These are phyloP conservation scores for Canavalia gladiata DNA, from an alignment of 306 rosid genomes.

Conservation along the genomic window DNA sequence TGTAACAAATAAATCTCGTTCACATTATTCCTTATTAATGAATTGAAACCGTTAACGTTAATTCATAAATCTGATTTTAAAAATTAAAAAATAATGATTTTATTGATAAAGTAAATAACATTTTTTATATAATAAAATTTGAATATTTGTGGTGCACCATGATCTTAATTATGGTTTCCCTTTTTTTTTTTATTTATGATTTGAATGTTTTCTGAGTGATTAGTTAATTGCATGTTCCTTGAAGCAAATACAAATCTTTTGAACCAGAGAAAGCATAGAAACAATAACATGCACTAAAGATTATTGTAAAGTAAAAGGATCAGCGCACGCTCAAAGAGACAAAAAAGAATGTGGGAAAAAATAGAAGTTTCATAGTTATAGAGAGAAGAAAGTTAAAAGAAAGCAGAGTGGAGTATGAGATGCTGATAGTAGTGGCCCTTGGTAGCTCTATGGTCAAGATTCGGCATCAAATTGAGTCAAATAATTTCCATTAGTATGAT, in stretches of 20 bases:
- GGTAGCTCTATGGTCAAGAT: slow-evolving; percentile 50
- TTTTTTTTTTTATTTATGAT: no score
- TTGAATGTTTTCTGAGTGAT: no score
- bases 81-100: no score
- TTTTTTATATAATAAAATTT: no score
- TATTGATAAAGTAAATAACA: no score
- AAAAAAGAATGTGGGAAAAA: neutral
- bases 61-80: no score
- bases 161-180: no score
- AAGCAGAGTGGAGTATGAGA: slow-evolving; percentile 55
- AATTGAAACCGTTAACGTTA: no score
- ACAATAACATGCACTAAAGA: neutral
- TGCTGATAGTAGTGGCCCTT: slow-evolving; percentile 57
- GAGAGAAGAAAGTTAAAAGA: slow-evolving; percentile 47
- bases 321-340: neutral
- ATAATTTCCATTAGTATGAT: slow-evolving; percentile 16
- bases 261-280: neutral
- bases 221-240: no score
- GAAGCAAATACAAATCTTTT: neutral
- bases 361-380: slow-evolving; percentile 1
- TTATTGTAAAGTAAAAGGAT: slow-evolving; percentile 6
- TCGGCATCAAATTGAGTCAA: slow-evolving; percentile 46
- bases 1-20: neutral
- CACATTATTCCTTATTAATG: neutral
- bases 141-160: no score